Conservation (phyloP, 1,139 yeast species). For the Suhomyces kunorum region DNA sequence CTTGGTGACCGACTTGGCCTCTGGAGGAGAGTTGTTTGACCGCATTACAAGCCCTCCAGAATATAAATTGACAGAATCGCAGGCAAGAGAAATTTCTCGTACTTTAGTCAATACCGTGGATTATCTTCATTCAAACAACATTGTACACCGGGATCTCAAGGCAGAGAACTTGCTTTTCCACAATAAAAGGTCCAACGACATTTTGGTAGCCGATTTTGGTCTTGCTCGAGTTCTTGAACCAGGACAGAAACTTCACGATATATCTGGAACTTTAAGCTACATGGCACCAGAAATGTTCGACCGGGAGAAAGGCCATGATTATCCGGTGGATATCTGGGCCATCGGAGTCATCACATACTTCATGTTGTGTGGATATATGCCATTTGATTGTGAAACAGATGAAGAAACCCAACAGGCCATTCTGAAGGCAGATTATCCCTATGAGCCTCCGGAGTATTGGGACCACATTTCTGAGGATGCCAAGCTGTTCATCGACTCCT, state of each 20-base stretch:
- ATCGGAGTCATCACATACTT: constrained; percentile 73
- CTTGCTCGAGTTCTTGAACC: constrained; percentile 42
- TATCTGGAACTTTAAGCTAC: constrained; percentile 71
- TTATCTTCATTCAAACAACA: constrained; percentile 33
- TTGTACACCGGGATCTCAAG: constrained; percentile 47
- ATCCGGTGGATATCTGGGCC: constrained; percentile 75
- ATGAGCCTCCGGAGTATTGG: constrained; percentile 66
- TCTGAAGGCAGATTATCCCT: constrained; percentile 53
- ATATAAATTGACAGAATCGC: constrained; percentile 39
- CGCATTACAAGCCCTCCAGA: constrained; percentile 54
- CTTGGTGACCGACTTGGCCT: constrained; percentile 66
- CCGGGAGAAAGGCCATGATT: constrained; percentile 54
- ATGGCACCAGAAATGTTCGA: constrained; percentile 70
- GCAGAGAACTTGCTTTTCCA: constrained; percentile 43
- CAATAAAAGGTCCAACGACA: constrained; percentile 33
- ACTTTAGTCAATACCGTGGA: constrained; percentile 33
- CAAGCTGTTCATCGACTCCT: constrained; percentile 56
- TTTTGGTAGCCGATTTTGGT: constrained; percentile 76
- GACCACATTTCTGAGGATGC: constrained; percentile 54
- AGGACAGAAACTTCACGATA: constrained; percentile 23
- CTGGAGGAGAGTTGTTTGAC: constrained; percentile 71
- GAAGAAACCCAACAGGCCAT: constrained; percentile 71
- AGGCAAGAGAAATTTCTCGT: constrained; percentile 45
- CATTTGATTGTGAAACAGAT: constrained; percentile 75
- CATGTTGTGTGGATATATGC: constrained; percentile 73